Evolutionary conservation across 225 moss, liverwort and hornwort species (phyloP), one percentile per base, ranked within the genome.

Genomic region (Marchantia polymorpha): DNA sequence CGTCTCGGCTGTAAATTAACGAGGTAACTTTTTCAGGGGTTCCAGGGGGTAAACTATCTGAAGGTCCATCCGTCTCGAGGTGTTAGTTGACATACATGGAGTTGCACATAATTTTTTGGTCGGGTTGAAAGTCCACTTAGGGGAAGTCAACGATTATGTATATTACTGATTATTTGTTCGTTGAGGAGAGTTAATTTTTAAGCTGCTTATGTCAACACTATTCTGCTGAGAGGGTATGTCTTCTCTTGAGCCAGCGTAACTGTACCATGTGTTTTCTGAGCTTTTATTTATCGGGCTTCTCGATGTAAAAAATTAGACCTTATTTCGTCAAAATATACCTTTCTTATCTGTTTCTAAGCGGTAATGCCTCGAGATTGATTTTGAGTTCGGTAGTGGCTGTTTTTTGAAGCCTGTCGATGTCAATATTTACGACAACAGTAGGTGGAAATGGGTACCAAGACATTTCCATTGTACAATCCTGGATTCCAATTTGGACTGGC

Each of bases 221-320:
- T 39, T 39, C 75, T 59, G 8, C 59, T 58, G 59, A 75, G 75
- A 55, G 59, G 75, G 58, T 16, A 46, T 75, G 75, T 75, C 58
- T 59, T 75, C 59, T 58, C 59, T 29, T 59, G 39, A 46, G 59
- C 75, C 39, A 75, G 30, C 75, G 75, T 58, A 6, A 75, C 75
- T 59, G 73, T 73, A 75, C 75, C 75, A 75, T 75, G 75, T 60
- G 59, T 59, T 59, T 22, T 8, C 9, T 75, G 75, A 75, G 74
- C 15, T 75, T 31, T 29, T 74, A 74, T 74, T 59, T 75, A 54
- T 29, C 16, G 14, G 74, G 75, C 75, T 59, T 59, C 59, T 59
- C 39, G 56, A 59, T 75, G 75, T 53, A 46, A 31, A 59, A 75
- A 29, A 31, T 70, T 39, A 5, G 39, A 39, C 39, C 3, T 39